Evolutionary conservation across 345 rosid genomes (phyloP).

Genomic region (Aethionema arabicum): DNA sequence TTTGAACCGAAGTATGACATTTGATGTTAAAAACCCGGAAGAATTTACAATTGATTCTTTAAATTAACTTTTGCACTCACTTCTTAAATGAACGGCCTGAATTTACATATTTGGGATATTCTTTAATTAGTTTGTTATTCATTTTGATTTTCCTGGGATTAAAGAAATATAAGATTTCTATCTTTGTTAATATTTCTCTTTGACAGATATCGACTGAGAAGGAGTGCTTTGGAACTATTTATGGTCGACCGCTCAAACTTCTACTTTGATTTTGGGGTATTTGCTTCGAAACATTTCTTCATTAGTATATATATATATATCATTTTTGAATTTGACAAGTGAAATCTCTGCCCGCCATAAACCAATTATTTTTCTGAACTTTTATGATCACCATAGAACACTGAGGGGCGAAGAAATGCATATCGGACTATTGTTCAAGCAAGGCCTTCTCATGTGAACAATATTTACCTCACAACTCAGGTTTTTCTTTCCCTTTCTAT

Average conservation of each 20-base stretch:
- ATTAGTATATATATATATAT: not conserved
- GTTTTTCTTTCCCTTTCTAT: constrained; percentile 37
- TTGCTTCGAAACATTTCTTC: constrained; percentile 14
- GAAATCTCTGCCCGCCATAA: not conserved
- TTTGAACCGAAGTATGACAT: no score
- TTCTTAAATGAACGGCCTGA: no score
- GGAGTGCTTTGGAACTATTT: constrained; percentile 91
- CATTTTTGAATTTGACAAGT: not conserved
- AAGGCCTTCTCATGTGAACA: constrained; percentile 75
- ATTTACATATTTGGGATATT: no score
- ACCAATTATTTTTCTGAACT: constrained; percentile 18
- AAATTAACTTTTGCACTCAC: no score
- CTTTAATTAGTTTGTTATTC: no score
- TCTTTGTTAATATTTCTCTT: not conserved
- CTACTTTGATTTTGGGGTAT: constrained; percentile 97
- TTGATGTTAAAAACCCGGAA: not conserved
- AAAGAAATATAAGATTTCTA: not conserved
- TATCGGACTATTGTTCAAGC: constrained; percentile 83
- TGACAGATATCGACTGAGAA: constrained; percentile 75
- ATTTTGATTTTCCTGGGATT: not conserved
- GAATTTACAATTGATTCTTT: constrained; percentile 1
- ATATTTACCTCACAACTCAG: constrained; percentile 86
- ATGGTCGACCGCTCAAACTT: constrained; percentile 92
- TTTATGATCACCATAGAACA: constrained; percentile 46
- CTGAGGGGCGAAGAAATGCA: constrained; percentile 78